Base-by-base conservation (phyloP, 176 grass and related monocot genomes). In the Miscanthus lutarioriparius region DNA sequence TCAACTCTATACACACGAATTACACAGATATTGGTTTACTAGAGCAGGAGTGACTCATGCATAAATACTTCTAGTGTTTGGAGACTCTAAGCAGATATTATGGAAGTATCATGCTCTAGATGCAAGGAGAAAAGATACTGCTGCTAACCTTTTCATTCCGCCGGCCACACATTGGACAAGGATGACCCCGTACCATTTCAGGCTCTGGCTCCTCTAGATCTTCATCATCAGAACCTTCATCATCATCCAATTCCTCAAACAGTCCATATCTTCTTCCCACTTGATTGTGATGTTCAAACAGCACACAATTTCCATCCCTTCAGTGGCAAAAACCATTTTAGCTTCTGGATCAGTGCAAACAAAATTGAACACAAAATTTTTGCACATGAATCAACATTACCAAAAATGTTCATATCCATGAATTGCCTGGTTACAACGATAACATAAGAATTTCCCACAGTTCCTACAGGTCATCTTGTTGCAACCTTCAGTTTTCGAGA, bases 401-500 rank as follows among this genome's bases (percentile, higher is more conserved):
- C 88, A 78, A 68, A 89, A 95, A 92, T 95, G 93, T 28, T 79
- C 83, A 78, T 95, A 95, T 82, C 86, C 93, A 12, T 69, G 61
- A 88, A 95, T 90, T 66, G 82, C 75, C 30, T 90, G 49, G 88
- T 92, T 95, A 73, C 90, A 95, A 45, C 70, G 83, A 43, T 95
- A 95, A 83, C 93, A 95, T 41, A 95, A 95, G 75, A 33, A 95
- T 58, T 88, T 72, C 68, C 84, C 79, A 49, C 93, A 95, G 75
- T 95, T 95, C 37, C 38, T 36, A 63, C 90, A 92, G 11, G 80
- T 84, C 86, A 95, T 95, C 45, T 95, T 92, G 76, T 95, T 95
- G 79, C 93, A 95, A 22, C 93, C 90, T 37, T 85, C 83, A 15
- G 86, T 95, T 64, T 87, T 84, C 10, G 93, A 95, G 74, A 95